Conservation (phyloP, 768 basidiomycete genomes). For the Multifurca ochricompacta region DNA sequence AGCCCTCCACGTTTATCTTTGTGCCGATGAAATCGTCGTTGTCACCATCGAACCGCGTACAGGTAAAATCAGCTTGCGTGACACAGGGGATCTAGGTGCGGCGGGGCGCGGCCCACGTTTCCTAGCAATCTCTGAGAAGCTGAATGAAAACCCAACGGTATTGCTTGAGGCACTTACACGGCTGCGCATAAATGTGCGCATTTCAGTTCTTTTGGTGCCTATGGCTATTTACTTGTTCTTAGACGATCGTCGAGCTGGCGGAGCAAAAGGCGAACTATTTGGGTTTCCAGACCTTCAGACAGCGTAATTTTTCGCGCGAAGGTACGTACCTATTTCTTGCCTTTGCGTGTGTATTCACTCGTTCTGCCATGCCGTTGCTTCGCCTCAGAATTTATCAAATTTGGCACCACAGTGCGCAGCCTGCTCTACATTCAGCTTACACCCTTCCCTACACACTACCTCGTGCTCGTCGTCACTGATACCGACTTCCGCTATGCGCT, state of each 20-base stretch:
- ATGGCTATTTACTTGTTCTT: neutral
- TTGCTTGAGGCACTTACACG: conserved; percentile 50
- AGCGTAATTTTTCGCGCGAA: conserved; percentile 57
- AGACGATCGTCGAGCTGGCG: conserved; percentile 78
- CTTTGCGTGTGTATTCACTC: neutral
- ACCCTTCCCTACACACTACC: conserved; percentile 73
- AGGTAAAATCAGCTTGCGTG: conserved; percentile 68
- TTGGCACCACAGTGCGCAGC: conserved; percentile 55
- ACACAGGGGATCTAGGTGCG: conserved; percentile 74
- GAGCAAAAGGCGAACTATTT: conserved; percentile 84
- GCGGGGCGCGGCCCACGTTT: conserved; percentile 67
- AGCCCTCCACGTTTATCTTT: conserved; percentile 61
- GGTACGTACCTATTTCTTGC: conserved; percentile 34
- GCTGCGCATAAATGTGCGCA: conserved; percentile 56
- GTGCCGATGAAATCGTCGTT: conserved; percentile 67
- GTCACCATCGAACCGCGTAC: conserved; percentile 76
- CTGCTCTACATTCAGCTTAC: conserved; percentile 70
- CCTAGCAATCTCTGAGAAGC: conserved; percentile 42
- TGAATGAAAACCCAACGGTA: conserved; percentile 63
- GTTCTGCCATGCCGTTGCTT: conserved; percentile 2
- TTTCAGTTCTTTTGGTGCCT: neutral
- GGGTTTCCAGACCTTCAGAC: conserved; percentile 66
- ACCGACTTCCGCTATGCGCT: conserved; percentile 76
- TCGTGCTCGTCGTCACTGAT: conserved; percentile 77
- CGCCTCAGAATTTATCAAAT: conserved; percentile 53